phyloP scores from a whole-genome alignment of 495 filamentous ascomycete species.

The Penicillium soppii region DNA sequence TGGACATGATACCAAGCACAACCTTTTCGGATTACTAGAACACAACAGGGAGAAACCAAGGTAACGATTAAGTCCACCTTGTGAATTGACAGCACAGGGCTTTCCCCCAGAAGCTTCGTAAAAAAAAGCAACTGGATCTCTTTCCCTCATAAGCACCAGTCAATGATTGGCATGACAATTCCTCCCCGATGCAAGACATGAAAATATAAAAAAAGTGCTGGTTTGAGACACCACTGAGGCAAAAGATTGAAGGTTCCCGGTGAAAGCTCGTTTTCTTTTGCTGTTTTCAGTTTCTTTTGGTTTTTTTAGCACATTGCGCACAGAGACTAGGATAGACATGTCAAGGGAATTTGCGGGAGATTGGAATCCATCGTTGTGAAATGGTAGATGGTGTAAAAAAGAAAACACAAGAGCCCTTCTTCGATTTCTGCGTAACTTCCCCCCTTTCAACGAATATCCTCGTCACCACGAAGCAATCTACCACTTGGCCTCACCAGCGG shows the following conservation, averaged over 20 bases:
- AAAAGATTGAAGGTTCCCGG: conserved; percentile 31
- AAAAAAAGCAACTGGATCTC: conserved; percentile 64
- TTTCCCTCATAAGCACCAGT: conserved; percentile 95
- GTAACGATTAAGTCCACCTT: conserved; percentile 64
- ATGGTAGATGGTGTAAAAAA: conserved; percentile 24
- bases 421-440: conserved; percentile 21
- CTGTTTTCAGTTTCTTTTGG: conserved; percentile 40
- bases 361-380: conserved; percentile 20
- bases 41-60: conserved; percentile 53
- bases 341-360: conserved; percentile 39
- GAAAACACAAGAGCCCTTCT: conserved; percentile 30
- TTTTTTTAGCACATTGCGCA: conserved; percentile 38
- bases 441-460: conserved; percentile 37
- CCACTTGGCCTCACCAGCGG: conserved; percentile 58
- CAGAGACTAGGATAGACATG: conserved; percentile 51
- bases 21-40: conserved; percentile 43
- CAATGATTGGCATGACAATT: conserved; percentile 53
- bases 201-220: conserved; percentile 28
- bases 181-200: conserved; percentile 40
- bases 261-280: conserved; percentile 39
- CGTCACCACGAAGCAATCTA: conserved; percentile 46
- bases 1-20: conserved; percentile 28
- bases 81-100: conserved; percentile 77
- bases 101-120: conserved; percentile 71
- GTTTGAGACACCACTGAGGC: conserved; percentile 28